These are phyloP conservation scores for Phytophthora tentaculata DNA, from an alignment of 352 stramenopile species.

Conservation along the genomic window DNA sequence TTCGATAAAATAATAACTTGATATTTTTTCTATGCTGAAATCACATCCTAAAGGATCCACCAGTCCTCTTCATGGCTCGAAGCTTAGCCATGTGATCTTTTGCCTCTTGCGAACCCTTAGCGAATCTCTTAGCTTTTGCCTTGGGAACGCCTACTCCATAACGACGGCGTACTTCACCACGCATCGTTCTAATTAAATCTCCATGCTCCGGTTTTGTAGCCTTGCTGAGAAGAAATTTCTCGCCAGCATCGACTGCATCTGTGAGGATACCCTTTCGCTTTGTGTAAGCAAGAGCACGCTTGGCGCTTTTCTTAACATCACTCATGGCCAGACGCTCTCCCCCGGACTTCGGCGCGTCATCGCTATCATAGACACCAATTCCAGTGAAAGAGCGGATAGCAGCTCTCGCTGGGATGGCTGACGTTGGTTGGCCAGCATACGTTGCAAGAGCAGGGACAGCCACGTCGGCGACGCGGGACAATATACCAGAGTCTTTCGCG, in stretches of 20 bases:
- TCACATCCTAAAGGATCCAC: not conserved
- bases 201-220: slow-evolving; percentile 17
- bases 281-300: not conserved
- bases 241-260: not conserved
- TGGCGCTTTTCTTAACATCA: slow-evolving; percentile 5
- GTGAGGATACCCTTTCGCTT: slow-evolving; percentile 17
- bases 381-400: not conserved
- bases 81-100: not conserved
- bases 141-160: slow-evolving; percentile 24
- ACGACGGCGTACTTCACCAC: not conserved
- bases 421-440: too few species aligned
- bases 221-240: slow-evolving; percentile 5
- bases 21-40: not conserved
- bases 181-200: slow-evolving; percentile 3
- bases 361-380: not conserved
- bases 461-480: too few species aligned
- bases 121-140: not conserved
- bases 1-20: slow-evolving; percentile 3
- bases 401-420: not conserved
- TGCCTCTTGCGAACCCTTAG: not conserved
- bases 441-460: too few species aligned
- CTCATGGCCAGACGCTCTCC: not conserved
- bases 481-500: not conserved
- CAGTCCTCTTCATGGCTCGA: not conserved
- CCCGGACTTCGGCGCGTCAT: not conserved